These are phyloP conservation scores for Hymenoscyphus fructigenus DNA, from an alignment of 2,329 filamentous ascomycete genomes.

Conservation along the genomic window DNA sequence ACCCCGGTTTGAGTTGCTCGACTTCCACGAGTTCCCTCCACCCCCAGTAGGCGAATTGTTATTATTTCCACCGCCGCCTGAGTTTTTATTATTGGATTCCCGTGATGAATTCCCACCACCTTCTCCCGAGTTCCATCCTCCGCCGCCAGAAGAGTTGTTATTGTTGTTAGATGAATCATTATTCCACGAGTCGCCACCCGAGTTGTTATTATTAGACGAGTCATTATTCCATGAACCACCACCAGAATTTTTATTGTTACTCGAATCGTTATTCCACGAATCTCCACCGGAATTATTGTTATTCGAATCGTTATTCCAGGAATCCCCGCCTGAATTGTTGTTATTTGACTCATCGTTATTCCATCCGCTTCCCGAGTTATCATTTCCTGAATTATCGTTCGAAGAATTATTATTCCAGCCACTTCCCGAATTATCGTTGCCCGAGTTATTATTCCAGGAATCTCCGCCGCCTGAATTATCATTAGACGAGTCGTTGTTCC, in stretches of 20 bases:
- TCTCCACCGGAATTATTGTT: constrained; percentile 14
- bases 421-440: constrained; percentile 9
- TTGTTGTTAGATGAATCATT: constrained; percentile 7
- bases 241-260: constrained; percentile 2
- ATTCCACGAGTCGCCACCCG: background rate
- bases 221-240: background rate
- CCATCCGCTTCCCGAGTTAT: constrained; percentile 13
- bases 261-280: constrained; percentile 9
- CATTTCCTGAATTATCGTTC: constrained; percentile 10
- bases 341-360: constrained; percentile 9
- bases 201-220: constrained; percentile 8
- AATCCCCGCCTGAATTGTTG: background rate
- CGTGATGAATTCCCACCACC: background rate
- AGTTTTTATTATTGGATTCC: constrained; percentile 7
- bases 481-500: constrained; percentile 8
- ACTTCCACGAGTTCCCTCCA: constrained; percentile 10
- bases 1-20: constrained; percentile 9
- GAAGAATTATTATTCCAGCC: constrained; percentile 7
- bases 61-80: background rate
- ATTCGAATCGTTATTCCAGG: constrained; percentile 3
- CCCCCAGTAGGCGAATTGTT: background rate
- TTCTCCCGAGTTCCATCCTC: background rate
- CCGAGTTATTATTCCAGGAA: constrained; percentile 3
- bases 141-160: background rate
- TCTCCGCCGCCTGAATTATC: constrained; percentile 8